Base-by-base conservation (phyloP, 495 filamentous ascomycete genomes). In the Neurospora sublineolata region DNA sequence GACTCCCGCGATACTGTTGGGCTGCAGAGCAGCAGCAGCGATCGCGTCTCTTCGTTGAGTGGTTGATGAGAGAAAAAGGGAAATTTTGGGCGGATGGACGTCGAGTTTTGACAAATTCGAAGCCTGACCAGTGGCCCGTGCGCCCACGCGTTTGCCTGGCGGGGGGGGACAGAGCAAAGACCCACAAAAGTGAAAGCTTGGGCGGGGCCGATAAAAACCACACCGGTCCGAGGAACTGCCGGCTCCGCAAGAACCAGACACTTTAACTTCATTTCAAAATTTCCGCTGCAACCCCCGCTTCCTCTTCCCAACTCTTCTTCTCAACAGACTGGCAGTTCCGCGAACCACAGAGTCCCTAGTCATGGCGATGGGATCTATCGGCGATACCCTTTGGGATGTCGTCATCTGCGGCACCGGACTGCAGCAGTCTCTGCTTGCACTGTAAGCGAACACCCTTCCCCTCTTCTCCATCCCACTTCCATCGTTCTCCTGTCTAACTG, bases 351-450 rank as follows among this genome's bases (percentile, higher is more conserved):
- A 38, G 71, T 44, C 69, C 67, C 42, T 67, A 37, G 20, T 76
- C 74, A 77, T 74, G 72, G 69, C 75, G 71, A 97, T 97, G 93
- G 93, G 96, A 75, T 88, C 91, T 67, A 84, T 97, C 71, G 82
- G 89, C 79, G 90, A 91, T 68, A 93, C 92, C 38, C 82, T 85
- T 67, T 99, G 96, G 96, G 95, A 99, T 83, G 89, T 96, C 75
- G 84, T 95, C 71, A 93, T 99, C 73, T 87, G 88, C 73, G 96
- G 96, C 74, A 99, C 95, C 68, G 95, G 93, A 68, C 80, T 98
- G 74, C 86, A 89, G 75, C 92, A 97, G 80, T 97, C 94, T 60
- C 89, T 99, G 70, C 87, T 99, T 74, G 94, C 95, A 73, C 84
- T 97, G 95, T 99, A 87, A 86, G 92, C 84, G 81, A 69, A 68